Base-by-base conservation (phyloP, 2,329 filamentous ascomycete genomes). In the Stagonosporopsis chrysanthemi region DNA sequence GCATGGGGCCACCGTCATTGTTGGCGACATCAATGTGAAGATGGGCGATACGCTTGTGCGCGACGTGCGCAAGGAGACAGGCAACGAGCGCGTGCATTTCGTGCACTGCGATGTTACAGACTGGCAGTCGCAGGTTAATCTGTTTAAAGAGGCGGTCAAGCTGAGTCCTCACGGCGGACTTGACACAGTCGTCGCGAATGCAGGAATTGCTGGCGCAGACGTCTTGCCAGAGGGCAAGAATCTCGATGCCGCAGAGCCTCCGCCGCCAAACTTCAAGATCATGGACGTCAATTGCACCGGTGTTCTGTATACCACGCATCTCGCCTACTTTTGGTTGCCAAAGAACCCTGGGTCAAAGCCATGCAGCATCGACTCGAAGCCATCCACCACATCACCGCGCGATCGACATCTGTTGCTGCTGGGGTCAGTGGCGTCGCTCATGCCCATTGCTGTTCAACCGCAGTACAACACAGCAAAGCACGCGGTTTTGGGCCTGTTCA, bases 391-490 rank as follows among this genome's bases (percentile, higher is more conserved):
- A 26, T 64, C 65, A 6, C 63, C 64, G 17, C 72, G 80, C 28
- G 86, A 89, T 70, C 78, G 86, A 31, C 86, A 87, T 72, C 68
- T 90, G 38, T 77, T 90, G 15, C 77, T 90, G 22, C 75, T 90
- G 42, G 85, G 87, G 36, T 88, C 86, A 9, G 77, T 89, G 31
- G 87, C 88, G 0, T 84, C 84, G 11, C 64, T 83, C 5, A 61
- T 61, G 0, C 78, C 78, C 3, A 73, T 82, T 22, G 68, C 77
- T 1, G 68, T 72, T 1, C 76, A 79, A 46, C 72, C 77, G 6
- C 81, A 86, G 54, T 90, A 90, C 72, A 80, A 80, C 23, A 79
- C 83, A 29, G 82, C 85, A 41, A 90, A 90, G 71, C 88, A 90
- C 74, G 88, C 81, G 19, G 82, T 90, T 0, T 79, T 88, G 11